phyloP scores from a whole-genome alignment of 352 stramenopile species.

The Pilasporangium apinafurcum region DNA sequence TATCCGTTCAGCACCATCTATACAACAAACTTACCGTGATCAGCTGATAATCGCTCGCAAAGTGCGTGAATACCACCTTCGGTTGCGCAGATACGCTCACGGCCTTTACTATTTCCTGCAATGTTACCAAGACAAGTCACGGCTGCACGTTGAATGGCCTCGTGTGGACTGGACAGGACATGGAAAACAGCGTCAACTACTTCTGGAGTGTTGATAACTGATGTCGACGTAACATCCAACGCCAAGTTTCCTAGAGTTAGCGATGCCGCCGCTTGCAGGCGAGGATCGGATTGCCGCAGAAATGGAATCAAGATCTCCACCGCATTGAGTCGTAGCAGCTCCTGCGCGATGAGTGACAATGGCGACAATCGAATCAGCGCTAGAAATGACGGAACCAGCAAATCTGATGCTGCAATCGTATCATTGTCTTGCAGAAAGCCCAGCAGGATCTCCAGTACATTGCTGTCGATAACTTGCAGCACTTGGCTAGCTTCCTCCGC shows the following conservation, averaged over 20 bases:
- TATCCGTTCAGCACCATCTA: slow-evolving; percentile 2
- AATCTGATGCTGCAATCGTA: slow-evolving; percentile 29
- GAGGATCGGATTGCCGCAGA: slow-evolving; percentile 35
- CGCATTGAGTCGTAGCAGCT: slow-evolving; percentile 48
- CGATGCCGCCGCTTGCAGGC: slow-evolving; percentile 55
- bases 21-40: slow-evolving; percentile 20
- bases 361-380: slow-evolving; percentile 53
- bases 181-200: slow-evolving; percentile 36
- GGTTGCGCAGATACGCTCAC: slow-evolving; percentile 36
- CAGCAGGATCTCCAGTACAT: slow-evolving; percentile 33
- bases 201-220: slow-evolving; percentile 17
- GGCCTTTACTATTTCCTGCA: slow-evolving; percentile 26
- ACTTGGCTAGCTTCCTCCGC: slow-evolving; percentile 26
- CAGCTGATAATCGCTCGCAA: slow-evolving; percentile 34
- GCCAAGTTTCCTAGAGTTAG: slow-evolving; percentile 61
- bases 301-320: slow-evolving; percentile 31
- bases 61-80: slow-evolving; percentile 37
- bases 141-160: slow-evolving; percentile 51
- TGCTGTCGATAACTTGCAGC: slow-evolving; percentile 51
- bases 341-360: slow-evolving; percentile 40
- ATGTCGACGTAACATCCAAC: slow-evolving; percentile 23
- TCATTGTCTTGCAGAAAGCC: slow-evolving; percentile 44
- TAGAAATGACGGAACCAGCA: slow-evolving; percentile 61
- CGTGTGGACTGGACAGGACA: slow-evolving; percentile 42
- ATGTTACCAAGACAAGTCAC: slow-evolving; percentile 52